These are phyloP conservation scores for Auriscalpium vulgare DNA, from an alignment of 768 basidiomycete genomes.

Conservation along the genomic window DNA sequence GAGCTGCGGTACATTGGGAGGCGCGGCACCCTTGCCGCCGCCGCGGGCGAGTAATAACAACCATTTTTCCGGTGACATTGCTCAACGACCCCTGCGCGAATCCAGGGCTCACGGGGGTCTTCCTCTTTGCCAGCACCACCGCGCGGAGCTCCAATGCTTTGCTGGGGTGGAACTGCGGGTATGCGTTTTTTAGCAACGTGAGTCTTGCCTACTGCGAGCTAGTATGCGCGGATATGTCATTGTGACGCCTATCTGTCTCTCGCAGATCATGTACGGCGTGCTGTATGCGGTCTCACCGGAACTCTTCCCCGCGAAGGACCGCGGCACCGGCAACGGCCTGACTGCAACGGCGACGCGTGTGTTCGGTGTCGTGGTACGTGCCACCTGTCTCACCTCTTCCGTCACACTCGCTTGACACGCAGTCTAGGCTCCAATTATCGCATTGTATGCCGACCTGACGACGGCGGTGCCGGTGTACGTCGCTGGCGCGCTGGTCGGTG, in stretches of 20 bases:
- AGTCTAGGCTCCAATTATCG: slow-evolving; percentile 62
- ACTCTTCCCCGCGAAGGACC: slow-evolving; percentile 62
- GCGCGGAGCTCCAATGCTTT: slow-evolving; percentile 58
- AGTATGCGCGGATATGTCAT: neutral
- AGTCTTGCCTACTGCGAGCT: slow-evolving; percentile 5
- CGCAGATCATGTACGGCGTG: slow-evolving; percentile 68
- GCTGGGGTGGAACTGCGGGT: slow-evolving; percentile 77
- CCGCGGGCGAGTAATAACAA: slow-evolving; percentile 42
- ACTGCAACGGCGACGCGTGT: slow-evolving; percentile 51
- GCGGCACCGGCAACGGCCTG: slow-evolving; percentile 66
- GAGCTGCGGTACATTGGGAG: slow-evolving; percentile 58
- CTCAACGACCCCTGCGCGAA: slow-evolving; percentile 39
- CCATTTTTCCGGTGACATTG: slow-evolving; percentile 21
- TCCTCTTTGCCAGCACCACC: slow-evolving; percentile 72
- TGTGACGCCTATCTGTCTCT: slow-evolving; percentile 1
- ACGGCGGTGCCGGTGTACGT: slow-evolving; percentile 69
- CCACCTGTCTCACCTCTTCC: neutral
- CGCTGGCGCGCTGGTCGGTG: slow-evolving; percentile 51
- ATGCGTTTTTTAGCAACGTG: slow-evolving; percentile 56
- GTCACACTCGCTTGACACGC: neutral
- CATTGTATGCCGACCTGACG: slow-evolving; percentile 54
- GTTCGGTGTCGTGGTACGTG: slow-evolving; percentile 60
- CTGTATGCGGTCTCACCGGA: slow-evolving; percentile 65
- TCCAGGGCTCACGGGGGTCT: slow-evolving; percentile 62
- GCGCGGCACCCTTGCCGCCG: slow-evolving; percentile 56